Evolutionary conservation across 1,284 basidiomycete genomes (phyloP).

Genomic region (Rhodotorula sp.): DNA sequence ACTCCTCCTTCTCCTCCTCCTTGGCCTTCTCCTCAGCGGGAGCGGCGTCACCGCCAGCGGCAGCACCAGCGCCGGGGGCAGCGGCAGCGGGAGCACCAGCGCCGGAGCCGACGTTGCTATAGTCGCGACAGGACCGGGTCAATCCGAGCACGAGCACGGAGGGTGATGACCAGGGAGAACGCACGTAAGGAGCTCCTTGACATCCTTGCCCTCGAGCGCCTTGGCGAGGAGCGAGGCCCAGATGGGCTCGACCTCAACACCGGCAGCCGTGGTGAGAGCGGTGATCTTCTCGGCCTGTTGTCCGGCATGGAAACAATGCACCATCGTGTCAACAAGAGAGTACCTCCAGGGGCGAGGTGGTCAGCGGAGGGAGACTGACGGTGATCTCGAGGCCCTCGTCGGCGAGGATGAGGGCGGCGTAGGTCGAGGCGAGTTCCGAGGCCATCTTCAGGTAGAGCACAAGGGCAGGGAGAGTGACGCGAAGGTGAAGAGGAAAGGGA

Average conservation of each 20-base stretch:
- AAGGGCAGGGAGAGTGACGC: background rate
- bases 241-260: constrained; percentile 88
- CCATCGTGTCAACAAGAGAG: background rate
- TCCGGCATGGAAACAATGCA: too few species aligned
- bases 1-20: constrained; percentile 73
- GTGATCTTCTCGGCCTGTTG: constrained; percentile 86
- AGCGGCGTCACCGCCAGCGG: constrained; percentile 61
- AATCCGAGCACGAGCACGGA: constrained; percentile 52
- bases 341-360: background rate
- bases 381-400: constrained; percentile 97
- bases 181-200: constrained; percentile 82
- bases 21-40: constrained; percentile 56
- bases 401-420: constrained; percentile 92
- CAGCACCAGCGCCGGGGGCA: constrained; percentile 51
- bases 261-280: constrained; percentile 76
- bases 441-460: constrained; percentile 16
- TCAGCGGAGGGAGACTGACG: constrained; percentile 58
- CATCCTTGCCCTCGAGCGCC: constrained; percentile 95
- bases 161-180: constrained; percentile 70
- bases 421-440: constrained; percentile 40
- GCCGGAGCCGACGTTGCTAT: constrained; percentile 35
- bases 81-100: constrained; percentile 65
- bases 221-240: constrained; percentile 96
- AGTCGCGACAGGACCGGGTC: background rate
- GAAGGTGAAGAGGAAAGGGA: background rate